Evolutionary conservation across 1,284 basidiomycete genomes (phyloP), one percentile per base, ranked within the genome.

Genomic region (Hemileia vastatrix): DNA sequence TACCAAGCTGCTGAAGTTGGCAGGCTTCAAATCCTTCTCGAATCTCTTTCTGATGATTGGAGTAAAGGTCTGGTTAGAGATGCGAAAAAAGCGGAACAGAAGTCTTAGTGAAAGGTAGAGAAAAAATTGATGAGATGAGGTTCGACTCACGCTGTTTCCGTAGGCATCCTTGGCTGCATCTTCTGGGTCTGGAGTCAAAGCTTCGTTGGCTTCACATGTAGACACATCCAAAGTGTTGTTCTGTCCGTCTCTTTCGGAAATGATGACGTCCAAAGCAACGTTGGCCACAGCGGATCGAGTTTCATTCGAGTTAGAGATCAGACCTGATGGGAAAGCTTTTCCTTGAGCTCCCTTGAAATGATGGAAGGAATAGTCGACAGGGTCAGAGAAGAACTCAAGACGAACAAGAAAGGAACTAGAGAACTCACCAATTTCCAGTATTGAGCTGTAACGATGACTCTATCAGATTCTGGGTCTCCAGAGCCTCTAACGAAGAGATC

Each of bases 191-290:
- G 51, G 31, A 40, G 36, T 40, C 32, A 32, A 23, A 19, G 53
- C 51, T 15, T 63, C 47, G 13, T 57, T 36, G 13, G 31, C 54
- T 3, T 59, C 51, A 54, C 66, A 67, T 3, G 66, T 67, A 13
- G 23, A 36, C 15, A 67, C 66, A 21, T 67, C 64, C 24, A 67
- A 56, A 9, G 66, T 67, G 44, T 67, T 67, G 65, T 67, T 67
- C 47, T 45, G 6, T 13, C 64, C 64, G 4, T 23, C 23, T 13
- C 15, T 33, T 55, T 67, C 66, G 31, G 50, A 55, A 44, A 67
- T 36, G 55, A 63, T 54, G 33, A 67, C 32, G 44, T 67, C 58
- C 23, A 63, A 27, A 19, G 52, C 19, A 19, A 45, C 43, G 21
- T 57, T 33, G 13, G 43, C 31, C 6, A 55, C 43, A 4, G 64